Base-by-base conservation (phyloP, 371 early-diverging fungal species). In the Dinochytrium kinnereticum region DNA sequence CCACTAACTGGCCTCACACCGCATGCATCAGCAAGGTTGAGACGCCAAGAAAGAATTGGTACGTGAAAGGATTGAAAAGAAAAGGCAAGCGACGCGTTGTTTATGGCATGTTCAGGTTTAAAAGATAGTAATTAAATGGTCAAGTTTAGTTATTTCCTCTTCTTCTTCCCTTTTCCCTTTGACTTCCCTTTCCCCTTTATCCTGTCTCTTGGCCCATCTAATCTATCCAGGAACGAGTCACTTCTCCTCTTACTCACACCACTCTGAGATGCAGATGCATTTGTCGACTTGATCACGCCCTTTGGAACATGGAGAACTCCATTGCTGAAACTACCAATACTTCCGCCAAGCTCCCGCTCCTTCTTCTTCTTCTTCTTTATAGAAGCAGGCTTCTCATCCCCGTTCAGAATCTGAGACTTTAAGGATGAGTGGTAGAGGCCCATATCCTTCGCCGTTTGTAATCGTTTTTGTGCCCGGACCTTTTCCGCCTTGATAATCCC, bases 401-500 rank as follows among this genome's bases (percentile, higher is more conserved):
- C 77, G 49, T 75, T 76, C 69, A 77, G 59, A 37, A 81, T 81
- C 37, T 75, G 79, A 0, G 77, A 70, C 71, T 79, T 78, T 19
- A 84, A 70, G n/a, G 81, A 73, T 1, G 67, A 30, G 68, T 83
- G 81, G 71, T 84, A 87, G 37, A 80, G 61, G 7, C 87, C 87
- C 50, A 72, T 70, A 40, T 87, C 80, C 69, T 85, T 87, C 55
- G 84, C 86, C 65, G 72, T 72, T 59, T 75, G 70, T 26, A 82
- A 33, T 24, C 78, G 71, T 34, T 79, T 75, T 30, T 72, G 64
- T 13, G 70, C 75, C 24, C 80, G 72, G 53, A 55, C 73, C 49
- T 76, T 68, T 71, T 71, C 73, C 21, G 69, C 69, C 31, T 70
- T 61, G 51, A 66, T 53, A 57, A 80, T 65, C 5, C 79, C 79